Base-by-base conservation (phyloP, 345 rosid genomes). In the Citrus glauca region DNA sequence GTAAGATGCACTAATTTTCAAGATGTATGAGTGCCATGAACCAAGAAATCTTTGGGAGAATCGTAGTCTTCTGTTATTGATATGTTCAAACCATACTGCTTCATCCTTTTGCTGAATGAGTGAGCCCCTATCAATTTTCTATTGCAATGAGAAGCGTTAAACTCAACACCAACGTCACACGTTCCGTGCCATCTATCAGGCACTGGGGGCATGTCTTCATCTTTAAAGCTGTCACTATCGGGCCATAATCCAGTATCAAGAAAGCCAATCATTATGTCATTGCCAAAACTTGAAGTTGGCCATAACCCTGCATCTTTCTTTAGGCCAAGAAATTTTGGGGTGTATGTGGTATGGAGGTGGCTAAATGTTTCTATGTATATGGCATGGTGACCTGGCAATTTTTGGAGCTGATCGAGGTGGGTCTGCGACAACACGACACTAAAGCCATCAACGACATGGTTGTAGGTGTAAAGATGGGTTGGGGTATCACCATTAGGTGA, bases 21-120 rank as follows among this genome's bases (percentile, higher is more conserved):
- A n/a, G n/a, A n/a, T n/a, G n/a, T 86, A 77, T 83, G 91, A 37
- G 84, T 82, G 4, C 91, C 89, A 48, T 87, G 93, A 10, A 89
- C 93, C 78, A 48, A 32, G 71, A 1, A 86, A 33, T 85, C 93
- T 81, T 85, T 84, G 0, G 90, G 88, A 30, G 89, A 90, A 77
- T 90, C 85, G 42, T 84, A 88, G 78, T 86, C 87, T 37, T 77
- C 30, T 0, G 81, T 77, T 28, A 61, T 67, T 19, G 88, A 80
- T 81, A 85, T 81, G 13, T 77, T 85, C 7, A 78, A 13, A 10
- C 77, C 64, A 2, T 55, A 50, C 24, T 85, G 86, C 82, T 81
- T 76, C 90, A 84, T 81, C 14, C 86, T 89, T 80, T 86, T 75
- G 81, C 90, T 86, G 65, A 89, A 89, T 20, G 81, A 82, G 1